phyloP scores from a whole-genome alignment of 306 rosid genomes.

The Pyrus bretschneideri region DNA sequence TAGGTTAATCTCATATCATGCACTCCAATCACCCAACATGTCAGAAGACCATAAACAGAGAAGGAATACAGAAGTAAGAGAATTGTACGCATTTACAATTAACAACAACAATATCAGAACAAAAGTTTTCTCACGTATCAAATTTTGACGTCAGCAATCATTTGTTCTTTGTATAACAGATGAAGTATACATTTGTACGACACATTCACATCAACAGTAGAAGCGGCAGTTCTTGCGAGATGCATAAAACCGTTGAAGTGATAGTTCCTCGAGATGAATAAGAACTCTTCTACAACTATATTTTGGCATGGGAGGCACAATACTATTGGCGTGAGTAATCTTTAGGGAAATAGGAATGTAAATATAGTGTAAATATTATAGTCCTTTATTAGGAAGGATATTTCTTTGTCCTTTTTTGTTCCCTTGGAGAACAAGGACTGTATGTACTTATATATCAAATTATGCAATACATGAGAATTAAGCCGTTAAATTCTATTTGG shows the following conservation, averaged over 20 bases:
- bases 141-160: background rate
- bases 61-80: background rate
- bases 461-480: too few species aligned
- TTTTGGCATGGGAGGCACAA: background rate
- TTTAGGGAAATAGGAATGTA: too few species aligned
- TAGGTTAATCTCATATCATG: background rate
- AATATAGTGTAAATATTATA: too few species aligned
- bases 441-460: too few species aligned
- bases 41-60: too few species aligned
- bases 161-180: background rate
- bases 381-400: too few species aligned
- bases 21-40: background rate
- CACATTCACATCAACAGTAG: background rate
- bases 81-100: background rate
- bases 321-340: too few species aligned
- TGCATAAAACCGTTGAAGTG: too few species aligned
- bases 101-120: background rate
- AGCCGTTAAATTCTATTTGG: too few species aligned
- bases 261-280: background rate
- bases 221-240: background rate
- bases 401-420: too few species aligned
- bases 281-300: background rate
- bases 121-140: background rate
- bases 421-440: too few species aligned
- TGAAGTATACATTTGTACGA: background rate